Evolutionary conservation across 176 grass and related monocot genomes (phyloP).

Genomic region (Thalia dealbata): DNA sequence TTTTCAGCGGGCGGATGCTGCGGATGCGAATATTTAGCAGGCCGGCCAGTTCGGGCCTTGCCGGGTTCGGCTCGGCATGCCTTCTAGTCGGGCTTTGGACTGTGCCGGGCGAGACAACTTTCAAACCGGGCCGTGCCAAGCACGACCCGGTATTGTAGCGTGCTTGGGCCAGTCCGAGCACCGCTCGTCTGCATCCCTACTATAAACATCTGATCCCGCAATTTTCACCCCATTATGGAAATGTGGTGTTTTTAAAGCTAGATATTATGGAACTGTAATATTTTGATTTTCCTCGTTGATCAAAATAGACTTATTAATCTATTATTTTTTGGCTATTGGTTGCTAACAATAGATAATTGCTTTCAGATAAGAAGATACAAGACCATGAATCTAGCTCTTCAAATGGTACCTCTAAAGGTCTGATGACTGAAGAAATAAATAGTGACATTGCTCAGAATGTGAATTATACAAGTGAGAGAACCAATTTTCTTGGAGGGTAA

Average conservation of each 20-base stretch:
- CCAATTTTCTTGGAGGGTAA: slow-evolving; percentile 63
- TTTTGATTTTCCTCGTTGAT: background rate
- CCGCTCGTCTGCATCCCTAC: too few relatives aligned
- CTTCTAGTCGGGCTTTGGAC: too few relatives aligned
- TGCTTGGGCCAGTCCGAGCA: too few relatives aligned
- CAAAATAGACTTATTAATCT: background rate
- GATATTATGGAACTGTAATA: background rate
- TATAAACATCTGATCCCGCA: background rate
- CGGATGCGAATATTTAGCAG: too few relatives aligned
- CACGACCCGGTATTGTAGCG: too few relatives aligned
- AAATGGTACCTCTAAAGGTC: slow-evolving; percentile 36
- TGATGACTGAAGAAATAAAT: slow-evolving; percentile 35
- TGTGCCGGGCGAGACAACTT: too few relatives aligned
- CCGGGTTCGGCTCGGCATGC: too few relatives aligned
- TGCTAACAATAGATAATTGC: slow-evolving; percentile 59
- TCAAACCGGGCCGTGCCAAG: too few relatives aligned
- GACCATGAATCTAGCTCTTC: slow-evolving; percentile 36
- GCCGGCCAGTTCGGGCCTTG: too few relatives aligned
- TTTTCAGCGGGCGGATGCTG: too few relatives aligned
- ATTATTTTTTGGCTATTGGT: background rate
- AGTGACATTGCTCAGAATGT: slow-evolving; percentile 27
- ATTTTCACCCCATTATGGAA: slow-evolving; percentile 8
- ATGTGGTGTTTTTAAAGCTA: background rate
- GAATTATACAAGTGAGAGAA: slow-evolving; percentile 32
- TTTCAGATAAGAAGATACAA: slow-evolving; percentile 60